Conservation (phyloP, 805 yeast species). For the Saccharomycopsis schoenii region DNA sequence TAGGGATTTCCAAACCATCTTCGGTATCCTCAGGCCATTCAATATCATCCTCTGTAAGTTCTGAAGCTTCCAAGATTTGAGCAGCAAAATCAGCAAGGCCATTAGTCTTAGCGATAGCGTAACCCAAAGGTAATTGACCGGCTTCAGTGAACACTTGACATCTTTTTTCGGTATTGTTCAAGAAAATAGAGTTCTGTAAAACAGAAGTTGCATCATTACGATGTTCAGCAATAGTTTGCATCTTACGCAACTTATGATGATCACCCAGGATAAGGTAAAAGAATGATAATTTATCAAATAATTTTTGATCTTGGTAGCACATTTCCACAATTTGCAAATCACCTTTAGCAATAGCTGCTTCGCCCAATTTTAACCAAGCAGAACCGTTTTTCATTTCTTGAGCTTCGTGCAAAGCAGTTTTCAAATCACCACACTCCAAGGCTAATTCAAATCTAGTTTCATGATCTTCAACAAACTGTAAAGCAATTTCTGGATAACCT, state of each 20-base stretch:
- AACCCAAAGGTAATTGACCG: slow-evolving; percentile 83
- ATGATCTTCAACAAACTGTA: slow-evolving; percentile 93
- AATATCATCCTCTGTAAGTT: slow-evolving; percentile 48
- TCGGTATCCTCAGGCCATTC: slow-evolving; percentile 45
- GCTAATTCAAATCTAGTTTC: slow-evolving; percentile 95
- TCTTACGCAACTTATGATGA: slow-evolving; percentile 57
- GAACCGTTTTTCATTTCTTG: slow-evolving; percentile 53
- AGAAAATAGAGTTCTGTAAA: slow-evolving; percentile 73
- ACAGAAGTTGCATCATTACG: slow-evolving; percentile 74
- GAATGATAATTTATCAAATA: slow-evolving; percentile 84
- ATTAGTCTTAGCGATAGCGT: slow-evolving; percentile 80
- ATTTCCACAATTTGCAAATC: slow-evolving; percentile 76
- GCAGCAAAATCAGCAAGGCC: slow-evolving; percentile 73
- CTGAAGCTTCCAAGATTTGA: slow-evolving; percentile 61
- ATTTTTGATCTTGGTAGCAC: slow-evolving; percentile 77
- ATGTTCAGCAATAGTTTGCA: slow-evolving; percentile 83
- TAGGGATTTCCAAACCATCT: slow-evolving; percentile 33
- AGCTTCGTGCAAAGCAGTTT: slow-evolving; percentile 85
- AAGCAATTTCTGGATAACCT: slow-evolving; percentile 95
- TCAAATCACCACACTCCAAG: slow-evolving; percentile 82
- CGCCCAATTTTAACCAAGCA: slow-evolving; percentile 75
- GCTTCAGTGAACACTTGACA: slow-evolving; percentile 63
- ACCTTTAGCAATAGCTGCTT: slow-evolving; percentile 86
- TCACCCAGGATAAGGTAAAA: slow-evolving; percentile 83
- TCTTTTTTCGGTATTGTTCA: slow-evolving; percentile 66